phyloP scores from a whole-genome alignment of 1,284 basidiomycete species.

The Anthracocystis walkeri region DNA sequence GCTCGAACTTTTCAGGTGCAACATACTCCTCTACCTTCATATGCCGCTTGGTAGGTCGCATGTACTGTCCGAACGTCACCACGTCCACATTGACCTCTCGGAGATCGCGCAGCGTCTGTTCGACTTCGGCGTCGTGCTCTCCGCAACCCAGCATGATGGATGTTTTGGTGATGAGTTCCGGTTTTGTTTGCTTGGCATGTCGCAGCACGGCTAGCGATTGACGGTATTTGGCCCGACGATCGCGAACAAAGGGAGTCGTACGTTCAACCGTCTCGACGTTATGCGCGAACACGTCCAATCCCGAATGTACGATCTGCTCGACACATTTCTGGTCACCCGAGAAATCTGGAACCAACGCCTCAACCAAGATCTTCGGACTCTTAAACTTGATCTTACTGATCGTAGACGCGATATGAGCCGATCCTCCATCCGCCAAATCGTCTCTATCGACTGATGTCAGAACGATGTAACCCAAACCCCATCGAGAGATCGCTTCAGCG shows the following conservation, averaged over 20 bases:
- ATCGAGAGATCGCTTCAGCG: conserved; percentile 95
- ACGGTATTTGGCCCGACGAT: conserved; percentile 90
- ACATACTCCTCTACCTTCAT: conserved; percentile 99
- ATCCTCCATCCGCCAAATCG: conserved; percentile 91
- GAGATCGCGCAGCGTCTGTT: conserved; percentile 86
- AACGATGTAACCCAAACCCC: conserved; percentile 98
- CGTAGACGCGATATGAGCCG: conserved; percentile 92
- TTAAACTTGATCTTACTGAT: conserved; percentile 92
- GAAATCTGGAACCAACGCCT: conserved; percentile 97
- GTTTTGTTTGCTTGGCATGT: conserved; percentile 75
- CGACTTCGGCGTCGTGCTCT: conserved; percentile 85
- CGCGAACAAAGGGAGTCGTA: conserved; percentile 92
- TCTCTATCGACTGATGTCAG: conserved; percentile 96
- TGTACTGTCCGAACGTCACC: conserved; percentile 99
- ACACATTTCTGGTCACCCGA: conserved; percentile 81
- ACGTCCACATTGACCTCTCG: conserved; percentile 91
- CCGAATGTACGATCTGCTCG: conserved; percentile 86
- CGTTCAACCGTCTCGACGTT: conserved; percentile 96
- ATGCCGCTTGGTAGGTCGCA: conserved; percentile 98
- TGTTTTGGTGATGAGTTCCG: conserved; percentile 92
- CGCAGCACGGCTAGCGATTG: conserved; percentile 87
- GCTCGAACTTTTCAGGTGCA: conserved; percentile 88
- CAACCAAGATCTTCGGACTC: conserved; percentile 94
- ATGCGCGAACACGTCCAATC: conserved; percentile 97
- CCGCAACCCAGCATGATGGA: conserved; percentile 99